Conservation (phyloP, 257 asterid genomes). For the Solanum gandarillasii region DNA sequence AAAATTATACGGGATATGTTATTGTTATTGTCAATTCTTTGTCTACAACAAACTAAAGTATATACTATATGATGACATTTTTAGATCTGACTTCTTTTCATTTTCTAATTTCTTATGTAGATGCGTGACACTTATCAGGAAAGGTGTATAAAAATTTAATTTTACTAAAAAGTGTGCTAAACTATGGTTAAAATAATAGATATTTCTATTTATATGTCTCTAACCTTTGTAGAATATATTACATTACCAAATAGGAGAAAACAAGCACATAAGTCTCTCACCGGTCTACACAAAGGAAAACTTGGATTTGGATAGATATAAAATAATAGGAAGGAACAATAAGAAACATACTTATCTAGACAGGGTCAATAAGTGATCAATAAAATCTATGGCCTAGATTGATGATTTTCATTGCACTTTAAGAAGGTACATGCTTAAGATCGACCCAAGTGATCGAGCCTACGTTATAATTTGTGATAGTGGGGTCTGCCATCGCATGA, state of each 20-base stretch:
- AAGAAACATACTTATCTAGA: neutral
- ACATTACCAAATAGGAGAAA: neutral
- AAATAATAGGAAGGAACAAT: neutral
- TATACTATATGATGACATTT: neutral
- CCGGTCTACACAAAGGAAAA: neutral
- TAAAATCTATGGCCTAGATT: rapidly evolving
- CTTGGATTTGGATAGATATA: neutral
- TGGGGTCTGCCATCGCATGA: rapidly evolving
- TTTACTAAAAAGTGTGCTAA: neutral
- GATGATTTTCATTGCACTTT: neutral
- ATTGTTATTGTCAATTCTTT: neutral
- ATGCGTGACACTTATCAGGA: neutral
- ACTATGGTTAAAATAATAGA: neutral
- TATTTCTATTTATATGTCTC: neutral
- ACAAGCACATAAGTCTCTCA: neutral
- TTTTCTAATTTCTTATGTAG: too few relatives aligned
- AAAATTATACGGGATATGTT: rapidly evolving
- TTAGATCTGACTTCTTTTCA: neutral
- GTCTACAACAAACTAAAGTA: neutral
- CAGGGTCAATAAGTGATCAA: neutral
- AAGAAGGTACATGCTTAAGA: rapidly evolving
- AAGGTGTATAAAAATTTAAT: rapidly evolving
- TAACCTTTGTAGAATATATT: neutral
- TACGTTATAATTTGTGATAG: too few relatives aligned
- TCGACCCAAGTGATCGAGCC: neutral